Conservation (phyloP, 2,329 filamentous ascomycete genomes). For the Aspergillus eucalypticola region DNA sequence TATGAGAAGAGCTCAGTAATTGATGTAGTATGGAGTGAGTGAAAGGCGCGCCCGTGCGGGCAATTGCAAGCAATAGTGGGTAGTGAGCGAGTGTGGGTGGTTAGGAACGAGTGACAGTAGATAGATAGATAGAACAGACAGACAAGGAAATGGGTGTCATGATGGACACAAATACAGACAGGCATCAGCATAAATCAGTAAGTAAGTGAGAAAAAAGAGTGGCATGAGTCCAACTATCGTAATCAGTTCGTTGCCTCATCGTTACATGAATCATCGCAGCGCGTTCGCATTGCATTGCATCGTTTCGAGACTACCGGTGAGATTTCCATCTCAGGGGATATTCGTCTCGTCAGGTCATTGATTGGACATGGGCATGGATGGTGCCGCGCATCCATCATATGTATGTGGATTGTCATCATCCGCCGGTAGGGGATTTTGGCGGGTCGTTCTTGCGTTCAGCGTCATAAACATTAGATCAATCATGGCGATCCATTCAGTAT, state of each 20-base stretch:
- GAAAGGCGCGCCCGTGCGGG: not conserved
- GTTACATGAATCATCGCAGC: not conserved
- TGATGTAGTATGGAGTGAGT: no score
- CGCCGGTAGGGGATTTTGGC: not conserved
- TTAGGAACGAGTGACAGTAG: no score
- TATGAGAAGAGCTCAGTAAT: no score
- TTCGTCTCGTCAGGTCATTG: not conserved
- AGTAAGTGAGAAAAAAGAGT: not conserved
- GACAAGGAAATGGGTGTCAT: not conserved
- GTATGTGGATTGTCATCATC: not conserved
- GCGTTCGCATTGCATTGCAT: conserved; percentile 1
- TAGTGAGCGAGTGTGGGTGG: not conserved
- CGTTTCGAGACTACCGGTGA: not conserved
- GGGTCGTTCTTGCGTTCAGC: not conserved
- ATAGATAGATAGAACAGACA: not conserved
- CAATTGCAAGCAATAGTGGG: not conserved
- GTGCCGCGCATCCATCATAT: not conserved
- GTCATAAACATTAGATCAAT: conserved; percentile 11
- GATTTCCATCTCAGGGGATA: not conserved
- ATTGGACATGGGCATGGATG: not conserved
- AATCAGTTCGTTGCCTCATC: not conserved
- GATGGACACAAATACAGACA: not conserved
- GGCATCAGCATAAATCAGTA: not conserved
- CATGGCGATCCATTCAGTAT: not conserved
- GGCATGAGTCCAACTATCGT: not conserved